Base-by-base conservation (phyloP, 768 basidiomycete genomes). In the Pleurotus pulmonarius region DNA sequence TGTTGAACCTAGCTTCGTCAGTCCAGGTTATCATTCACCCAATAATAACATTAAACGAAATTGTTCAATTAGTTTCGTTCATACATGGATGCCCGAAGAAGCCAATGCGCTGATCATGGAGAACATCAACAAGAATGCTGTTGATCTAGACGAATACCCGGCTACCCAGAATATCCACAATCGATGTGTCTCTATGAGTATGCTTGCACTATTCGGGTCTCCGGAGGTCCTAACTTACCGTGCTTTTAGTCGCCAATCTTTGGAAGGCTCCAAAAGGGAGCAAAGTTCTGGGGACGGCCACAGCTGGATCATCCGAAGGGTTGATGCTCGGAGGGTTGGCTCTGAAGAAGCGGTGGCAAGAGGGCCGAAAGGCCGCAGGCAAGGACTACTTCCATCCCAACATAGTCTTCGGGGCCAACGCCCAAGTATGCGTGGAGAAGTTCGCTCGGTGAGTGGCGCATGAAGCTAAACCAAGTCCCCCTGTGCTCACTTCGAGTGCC, bases 121-220 rank as follows among this genome's bases (percentile, higher is more conserved):
- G 68, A 85, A 86, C 63, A 68, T 85, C 57, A 79, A 75, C 69
- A 85, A 85, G 59, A 88, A 87, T 63, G 74, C 83, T 16, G 83
- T 85, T 29, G 85, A 86, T 69, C 71, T 78, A n/a, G 85, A 86
- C 63, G 85, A 87, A 65, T 87, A 87, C 63, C 84, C 85, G 3
- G 79, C 80, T 0, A 74, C 81, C 6, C 71, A 74, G 12, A 69
- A 75, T 41, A 78, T 85, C 58, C 80, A 83, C 63, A 76, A 78
- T 40, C 76, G 81, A 26, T 79, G 78, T 61, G 68, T 81, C 20
- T 82, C 79, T 20, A 84, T 85, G 80, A 64, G 79, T 78, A 57
- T 49, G 77, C 67, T 34, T 34, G 6, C 44, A 6, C 49, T 39
- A 13, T 15, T 46, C 20, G n/a, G 20, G 26, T 57, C 24, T 16